Percentiles rank a stretch among this genome's conserved stretches.
Conservation (phyloP, 768 basidiomycete species). For the Tylopilus rubrobrunneus region DNA sequence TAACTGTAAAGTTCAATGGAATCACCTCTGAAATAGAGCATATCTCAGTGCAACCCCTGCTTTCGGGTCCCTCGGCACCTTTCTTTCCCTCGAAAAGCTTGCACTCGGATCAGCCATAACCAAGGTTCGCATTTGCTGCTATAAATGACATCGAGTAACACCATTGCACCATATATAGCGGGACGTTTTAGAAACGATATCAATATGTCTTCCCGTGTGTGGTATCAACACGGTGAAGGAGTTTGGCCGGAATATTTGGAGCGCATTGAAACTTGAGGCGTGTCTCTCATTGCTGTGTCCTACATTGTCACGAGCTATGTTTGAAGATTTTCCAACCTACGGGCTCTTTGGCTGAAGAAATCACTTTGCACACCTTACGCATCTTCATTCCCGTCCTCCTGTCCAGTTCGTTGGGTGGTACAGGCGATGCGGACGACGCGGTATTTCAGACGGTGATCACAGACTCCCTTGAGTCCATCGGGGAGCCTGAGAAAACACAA, state of each 20-base stretch:
- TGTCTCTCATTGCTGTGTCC: background rate
- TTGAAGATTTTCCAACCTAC: slow-evolving; percentile 88
- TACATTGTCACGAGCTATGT: background rate
- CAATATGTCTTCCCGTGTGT: slow-evolving; percentile 79
- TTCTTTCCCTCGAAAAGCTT: slow-evolving; percentile 90
- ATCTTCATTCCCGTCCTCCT: slow-evolving; percentile 75
- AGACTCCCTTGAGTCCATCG: slow-evolving; percentile 75
- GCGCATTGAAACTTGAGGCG: slow-evolving; percentile 86
- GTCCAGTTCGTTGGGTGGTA: slow-evolving; percentile 36
- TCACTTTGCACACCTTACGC: slow-evolving; percentile 69
- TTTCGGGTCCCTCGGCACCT: slow-evolving; percentile 82
- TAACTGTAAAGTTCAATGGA: background rate
- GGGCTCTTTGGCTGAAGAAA: slow-evolving; percentile 68
- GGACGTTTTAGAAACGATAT: slow-evolving; percentile 80
- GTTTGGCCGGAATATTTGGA: slow-evolving; percentile 82
- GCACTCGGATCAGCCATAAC: slow-evolving; percentile 73
- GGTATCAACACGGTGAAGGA: slow-evolving; percentile 59
- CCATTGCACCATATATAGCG: slow-evolving; percentile 45
- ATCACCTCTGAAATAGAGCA: slow-evolving; percentile 33
- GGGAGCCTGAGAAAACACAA: slow-evolving; percentile 91
- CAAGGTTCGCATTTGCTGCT: slow-evolving; percentile 51
- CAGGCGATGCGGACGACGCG: slow-evolving; percentile 40
- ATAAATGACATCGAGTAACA: background rate
- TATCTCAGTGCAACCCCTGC: slow-evolving; percentile 77
- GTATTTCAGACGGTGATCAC: slow-evolving; percentile 72